A percentile compares a stretch with the other conserved stretches of the same genome.
These are phyloP conservation scores for Aspergillus sclerotialis DNA, from an alignment of 2,329 filamentous ascomycete species.

Conservation along the genomic window DNA sequence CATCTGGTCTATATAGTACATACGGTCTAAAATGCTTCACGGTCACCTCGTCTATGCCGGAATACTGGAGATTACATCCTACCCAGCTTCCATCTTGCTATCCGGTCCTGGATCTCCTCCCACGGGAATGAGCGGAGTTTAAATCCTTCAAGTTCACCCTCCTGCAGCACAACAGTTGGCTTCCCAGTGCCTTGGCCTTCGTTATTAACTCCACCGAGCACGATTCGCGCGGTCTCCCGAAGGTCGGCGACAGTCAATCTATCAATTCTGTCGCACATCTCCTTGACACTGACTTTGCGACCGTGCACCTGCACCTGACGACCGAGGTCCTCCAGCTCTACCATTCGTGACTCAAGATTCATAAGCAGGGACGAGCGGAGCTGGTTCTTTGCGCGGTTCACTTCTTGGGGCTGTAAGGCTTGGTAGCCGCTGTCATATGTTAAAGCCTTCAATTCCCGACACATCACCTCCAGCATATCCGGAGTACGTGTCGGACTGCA, in stretches of 20 bases:
- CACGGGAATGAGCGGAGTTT: conserved; percentile 65
- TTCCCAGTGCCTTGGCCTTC: conserved; percentile 71
- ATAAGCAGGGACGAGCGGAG: conserved; percentile 82
- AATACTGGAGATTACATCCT: conserved; percentile 38
- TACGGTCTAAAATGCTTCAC: neutral
- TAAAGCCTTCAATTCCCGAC: conserved; percentile 74
- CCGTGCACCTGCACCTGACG: conserved; percentile 96
- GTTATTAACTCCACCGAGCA: conserved; percentile 77
- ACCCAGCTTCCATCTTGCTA: conserved; percentile 77
- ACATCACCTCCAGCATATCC: conserved; percentile 91
- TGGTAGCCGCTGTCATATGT: conserved; percentile 69
- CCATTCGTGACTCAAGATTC: conserved; percentile 96
- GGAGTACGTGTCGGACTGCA: conserved; percentile 73
- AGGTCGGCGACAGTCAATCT: conserved; percentile 72
- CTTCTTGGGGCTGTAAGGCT: conserved; percentile 67
- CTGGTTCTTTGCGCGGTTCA: conserved; percentile 94
- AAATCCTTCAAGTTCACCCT: conserved; percentile 68
- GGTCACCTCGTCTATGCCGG: neutral
- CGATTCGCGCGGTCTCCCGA: conserved; percentile 67
- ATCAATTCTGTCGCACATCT: conserved; percentile 89
- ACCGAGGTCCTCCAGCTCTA: conserved; percentile 92
- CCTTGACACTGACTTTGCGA: conserved; percentile 78
- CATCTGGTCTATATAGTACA: conserved; percentile 9
- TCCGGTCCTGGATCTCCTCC: conserved; percentile 83
- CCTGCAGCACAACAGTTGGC: conserved; percentile 90